Conservation (phyloP, 1,139 yeast genomes). For the Saccharomycopsis crataegensis region DNA sequence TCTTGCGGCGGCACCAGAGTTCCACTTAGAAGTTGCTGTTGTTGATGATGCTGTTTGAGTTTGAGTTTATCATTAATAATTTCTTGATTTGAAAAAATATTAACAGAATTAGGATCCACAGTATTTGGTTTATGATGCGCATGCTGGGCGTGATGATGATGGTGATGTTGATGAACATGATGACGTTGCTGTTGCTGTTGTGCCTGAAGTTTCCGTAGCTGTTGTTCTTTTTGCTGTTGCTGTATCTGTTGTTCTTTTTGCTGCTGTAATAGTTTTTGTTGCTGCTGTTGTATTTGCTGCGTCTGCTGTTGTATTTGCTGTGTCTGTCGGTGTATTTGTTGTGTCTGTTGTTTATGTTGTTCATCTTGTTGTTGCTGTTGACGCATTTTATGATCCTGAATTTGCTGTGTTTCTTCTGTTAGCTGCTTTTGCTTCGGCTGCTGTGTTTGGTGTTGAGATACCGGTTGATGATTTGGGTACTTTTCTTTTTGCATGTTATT, state of each 20-base stretch:
- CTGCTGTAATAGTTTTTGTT: not conserved
- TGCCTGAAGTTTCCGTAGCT: not conserved
- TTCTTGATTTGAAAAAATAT: conserved; percentile 16
- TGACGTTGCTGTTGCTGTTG: not conserved
- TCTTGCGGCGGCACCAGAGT: too few relatives aligned
- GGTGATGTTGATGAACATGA: not conserved
- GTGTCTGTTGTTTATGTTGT: not conserved
- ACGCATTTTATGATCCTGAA: not conserved
- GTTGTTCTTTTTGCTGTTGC: not conserved
- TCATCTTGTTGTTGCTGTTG: not conserved
- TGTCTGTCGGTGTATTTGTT: not conserved
- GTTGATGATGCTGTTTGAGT: not conserved
- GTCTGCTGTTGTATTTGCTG: too few relatives aligned
- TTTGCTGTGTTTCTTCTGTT: not conserved
- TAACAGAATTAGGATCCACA: conserved; percentile 9
- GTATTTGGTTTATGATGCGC: not conserved
- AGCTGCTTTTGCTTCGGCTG: not conserved
- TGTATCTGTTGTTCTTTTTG: too few relatives aligned
- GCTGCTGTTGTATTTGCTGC: too few relatives aligned
- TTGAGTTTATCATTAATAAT: conserved; percentile 7
- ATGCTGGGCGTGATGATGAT: conserved; percentile 3
- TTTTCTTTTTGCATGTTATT: not conserved
- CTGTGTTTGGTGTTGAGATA: not conserved
- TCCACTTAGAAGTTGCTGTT: not conserved
- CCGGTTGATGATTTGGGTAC: not conserved